Conservation (phyloP, 805 yeast genomes). For the Kodamaea restingae region DNA sequence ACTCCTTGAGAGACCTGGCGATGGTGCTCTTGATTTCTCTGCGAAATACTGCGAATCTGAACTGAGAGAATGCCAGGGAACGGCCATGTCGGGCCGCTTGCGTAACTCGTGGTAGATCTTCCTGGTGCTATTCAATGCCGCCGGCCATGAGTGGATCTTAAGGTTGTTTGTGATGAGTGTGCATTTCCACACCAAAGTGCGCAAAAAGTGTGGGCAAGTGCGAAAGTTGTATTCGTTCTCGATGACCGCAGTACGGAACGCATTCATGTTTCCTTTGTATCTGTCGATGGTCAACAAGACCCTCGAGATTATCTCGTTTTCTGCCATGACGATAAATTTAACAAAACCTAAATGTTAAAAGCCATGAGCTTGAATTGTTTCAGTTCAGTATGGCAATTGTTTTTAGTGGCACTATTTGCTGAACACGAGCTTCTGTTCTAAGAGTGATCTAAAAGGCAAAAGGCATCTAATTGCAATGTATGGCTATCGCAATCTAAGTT, state of each 20-base stretch:
- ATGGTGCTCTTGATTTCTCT: background rate
- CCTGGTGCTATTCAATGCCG: conserved; percentile 25
- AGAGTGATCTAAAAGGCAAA: too few relatives aligned
- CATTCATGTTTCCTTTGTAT: conserved; percentile 27
- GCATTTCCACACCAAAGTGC: conserved; percentile 37
- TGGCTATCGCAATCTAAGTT: too few relatives aligned
- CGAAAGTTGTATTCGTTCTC: conserved; percentile 27
- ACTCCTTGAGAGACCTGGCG: background rate
- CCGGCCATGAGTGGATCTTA: conserved; percentile 32
- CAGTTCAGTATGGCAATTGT: too few relatives aligned
- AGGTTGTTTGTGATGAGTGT: conserved; percentile 34
- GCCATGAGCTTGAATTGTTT: too few relatives aligned
- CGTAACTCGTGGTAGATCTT: conserved; percentile 33
- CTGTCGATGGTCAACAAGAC: conserved; percentile 34
- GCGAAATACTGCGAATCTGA: conserved; percentile 27
- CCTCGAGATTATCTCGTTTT: conserved; percentile 34
- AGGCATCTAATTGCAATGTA: too few relatives aligned
- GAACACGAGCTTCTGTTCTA: too few relatives aligned
- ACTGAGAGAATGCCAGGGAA: conserved; percentile 37
- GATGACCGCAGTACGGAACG: conserved; percentile 24
- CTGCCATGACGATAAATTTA: conserved; percentile 9
- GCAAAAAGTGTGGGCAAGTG: conserved; percentile 19
- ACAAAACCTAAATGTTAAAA: background rate
- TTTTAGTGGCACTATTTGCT: too few relatives aligned
- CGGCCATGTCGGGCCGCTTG: conserved; percentile 24